phyloP scores from a whole-genome alignment of 2,329 filamentous ascomycete genomes.

The Diaporthe citriasiana region DNA sequence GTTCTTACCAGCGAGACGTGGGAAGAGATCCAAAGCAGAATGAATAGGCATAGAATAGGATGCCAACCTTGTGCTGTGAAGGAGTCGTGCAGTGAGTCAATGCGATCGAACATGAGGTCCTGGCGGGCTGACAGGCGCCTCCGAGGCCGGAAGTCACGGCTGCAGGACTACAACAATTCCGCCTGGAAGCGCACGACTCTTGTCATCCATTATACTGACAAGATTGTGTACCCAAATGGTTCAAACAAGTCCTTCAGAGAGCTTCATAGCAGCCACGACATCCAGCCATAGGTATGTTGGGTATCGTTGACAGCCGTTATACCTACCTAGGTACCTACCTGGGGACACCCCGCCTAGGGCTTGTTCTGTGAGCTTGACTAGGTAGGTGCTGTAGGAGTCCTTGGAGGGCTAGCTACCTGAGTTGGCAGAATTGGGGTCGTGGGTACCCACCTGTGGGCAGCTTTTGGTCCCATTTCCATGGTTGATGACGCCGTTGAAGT shows the following conservation, averaged over 20 bases:
- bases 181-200: background rate
- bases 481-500: constrained; percentile 24
- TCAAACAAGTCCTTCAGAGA: too few species aligned
- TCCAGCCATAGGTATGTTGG: background rate
- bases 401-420: background rate
- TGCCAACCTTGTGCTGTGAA: background rate
- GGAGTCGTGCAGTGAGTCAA: constrained; percentile 2
- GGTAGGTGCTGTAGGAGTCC: background rate
- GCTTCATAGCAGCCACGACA: background rate
- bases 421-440: constrained; percentile 22
- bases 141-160: constrained; percentile 17
- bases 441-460: constrained; percentile 21
- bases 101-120: background rate
- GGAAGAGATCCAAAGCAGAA: background rate
- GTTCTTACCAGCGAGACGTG: background rate
- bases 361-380: too few species aligned
- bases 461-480: background rate
- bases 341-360: background rate
- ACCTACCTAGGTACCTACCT: background rate
- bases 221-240: too few species aligned
- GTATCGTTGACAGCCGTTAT: too few species aligned
- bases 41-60: background rate
- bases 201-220: background rate
- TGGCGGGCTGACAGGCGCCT: constrained; percentile 4
- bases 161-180: background rate